Conservation (phyloP, 2,329 filamentous ascomycete genomes). For the Pyricularia sp. region DNA sequence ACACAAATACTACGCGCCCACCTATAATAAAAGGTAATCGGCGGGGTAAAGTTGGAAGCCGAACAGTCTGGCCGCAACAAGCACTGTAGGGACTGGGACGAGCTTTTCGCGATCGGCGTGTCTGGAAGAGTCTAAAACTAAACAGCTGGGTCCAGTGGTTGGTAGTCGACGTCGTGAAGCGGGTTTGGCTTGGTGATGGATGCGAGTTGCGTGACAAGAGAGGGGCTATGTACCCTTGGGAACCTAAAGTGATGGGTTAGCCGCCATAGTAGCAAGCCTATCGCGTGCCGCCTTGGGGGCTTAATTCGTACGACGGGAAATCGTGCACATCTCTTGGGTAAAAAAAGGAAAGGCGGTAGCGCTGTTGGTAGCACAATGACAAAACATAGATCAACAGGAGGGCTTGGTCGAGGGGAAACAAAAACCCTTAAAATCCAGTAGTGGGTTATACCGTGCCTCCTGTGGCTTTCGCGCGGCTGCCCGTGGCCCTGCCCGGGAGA, state of each 20-base stretch:
- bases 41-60: neutral
- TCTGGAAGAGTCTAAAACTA: neutral
- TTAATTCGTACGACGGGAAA: too few relatives aligned
- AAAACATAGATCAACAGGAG: neutral
- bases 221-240: neutral
- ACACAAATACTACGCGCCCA: neutral
- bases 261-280: neutral
- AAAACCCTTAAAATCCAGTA: too few relatives aligned
- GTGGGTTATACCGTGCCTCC: neutral
- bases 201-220: too few relatives aligned
- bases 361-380: neutral
- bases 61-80: neutral
- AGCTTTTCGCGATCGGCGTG: neutral
- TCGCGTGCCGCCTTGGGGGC: neutral
- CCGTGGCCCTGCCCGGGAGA: neutral
- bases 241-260: neutral
- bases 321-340: neutral
- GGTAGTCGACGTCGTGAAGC: neutral
- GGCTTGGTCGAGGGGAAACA: too few relatives aligned
- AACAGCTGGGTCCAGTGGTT: neutral
- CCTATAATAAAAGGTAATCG: neutral
- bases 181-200: neutral
- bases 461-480: neutral
- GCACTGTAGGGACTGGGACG: neutral
- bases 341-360: neutral